phyloP scores from a whole-genome alignment of 2,329 filamentous ascomycete species.

The Claviceps cyperi region DNA sequence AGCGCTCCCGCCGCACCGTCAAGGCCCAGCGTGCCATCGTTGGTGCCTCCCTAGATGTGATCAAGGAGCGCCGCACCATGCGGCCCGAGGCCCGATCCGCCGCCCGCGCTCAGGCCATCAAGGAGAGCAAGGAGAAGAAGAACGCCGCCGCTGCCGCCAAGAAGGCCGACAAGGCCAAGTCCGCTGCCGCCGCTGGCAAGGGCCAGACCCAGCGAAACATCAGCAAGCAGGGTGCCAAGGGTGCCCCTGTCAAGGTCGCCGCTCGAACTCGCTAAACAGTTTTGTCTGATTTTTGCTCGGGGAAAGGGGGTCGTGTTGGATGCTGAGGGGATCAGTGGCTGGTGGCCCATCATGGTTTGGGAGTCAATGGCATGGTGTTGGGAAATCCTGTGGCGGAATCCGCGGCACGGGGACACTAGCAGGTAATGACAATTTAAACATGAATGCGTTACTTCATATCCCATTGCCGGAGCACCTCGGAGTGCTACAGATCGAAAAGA shows the following conservation, averaged over 20 bases:
- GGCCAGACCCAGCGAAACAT: slow-evolving; percentile 67
- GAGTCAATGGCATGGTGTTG: no score
- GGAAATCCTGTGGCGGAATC: no score
- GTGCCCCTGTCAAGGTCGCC: slow-evolving; percentile 70
- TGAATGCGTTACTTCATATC: no score
- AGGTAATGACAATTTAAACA: no score
- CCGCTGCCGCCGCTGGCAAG: slow-evolving; percentile 56
- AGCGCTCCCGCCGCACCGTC: slow-evolving; percentile 93
- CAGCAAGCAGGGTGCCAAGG: slow-evolving; percentile 97
- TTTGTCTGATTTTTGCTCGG: slow-evolving; percentile 1
- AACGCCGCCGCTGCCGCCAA: slow-evolving; percentile 72
- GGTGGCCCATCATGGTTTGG: no score
- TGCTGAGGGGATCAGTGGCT: no score
- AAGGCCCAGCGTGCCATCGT: slow-evolving; percentile 99
- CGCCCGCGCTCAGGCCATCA: slow-evolving; percentile 79
- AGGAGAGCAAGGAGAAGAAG: slow-evolving; percentile 99
- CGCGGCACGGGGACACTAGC: no score
- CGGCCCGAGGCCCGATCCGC: slow-evolving; percentile 92
- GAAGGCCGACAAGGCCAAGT: slow-evolving; percentile 99
- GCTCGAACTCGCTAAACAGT: slow-evolving; percentile 61
- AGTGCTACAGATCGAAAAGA: no score
- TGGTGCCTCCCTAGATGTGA: slow-evolving; percentile 97
- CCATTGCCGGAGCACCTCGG: no score
- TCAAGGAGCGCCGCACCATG: slow-evolving; percentile 95
- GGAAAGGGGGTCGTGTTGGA: neutral